A percentile compares a stretch with the other conserved stretches of the same genome.
Conservation (phyloP, 257 asterid species). For the Solanum gracilifrons region DNA sequence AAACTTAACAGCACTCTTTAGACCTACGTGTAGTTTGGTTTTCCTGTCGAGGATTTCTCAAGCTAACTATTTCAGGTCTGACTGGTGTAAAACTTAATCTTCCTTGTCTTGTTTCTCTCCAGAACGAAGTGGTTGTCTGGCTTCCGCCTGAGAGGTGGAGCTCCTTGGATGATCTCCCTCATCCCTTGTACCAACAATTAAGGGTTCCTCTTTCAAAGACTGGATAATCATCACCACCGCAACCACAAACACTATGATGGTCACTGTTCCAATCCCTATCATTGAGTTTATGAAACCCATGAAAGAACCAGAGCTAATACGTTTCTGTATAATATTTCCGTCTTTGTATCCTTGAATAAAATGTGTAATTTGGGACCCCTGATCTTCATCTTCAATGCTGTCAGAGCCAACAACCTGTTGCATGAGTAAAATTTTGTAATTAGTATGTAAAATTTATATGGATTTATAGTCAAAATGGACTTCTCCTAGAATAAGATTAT, state of each 20-base stretch:
- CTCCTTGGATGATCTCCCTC: slow-evolving; percentile 15
- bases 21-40: neutral
- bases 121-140: slow-evolving; percentile 18
- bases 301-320: slow-evolving; percentile 40
- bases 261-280: slow-evolving; percentile 30
- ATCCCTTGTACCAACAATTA: slow-evolving; percentile 9
- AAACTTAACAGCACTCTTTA: neutral
- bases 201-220: slow-evolving; percentile 46
- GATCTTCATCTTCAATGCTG: slow-evolving; percentile 47
- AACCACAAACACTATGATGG: slow-evolving; percentile 28
- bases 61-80: neutral
- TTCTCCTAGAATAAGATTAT: neutral
- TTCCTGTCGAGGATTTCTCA: neutral
- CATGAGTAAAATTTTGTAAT: neutral
- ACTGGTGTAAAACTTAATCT: slow-evolving; percentile 20
- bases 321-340: slow-evolving; percentile 54
- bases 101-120: slow-evolving; percentile 33
- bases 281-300: slow-evolving; percentile 43
- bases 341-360: slow-evolving; percentile 66
- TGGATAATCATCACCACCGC: slow-evolving; percentile 36
- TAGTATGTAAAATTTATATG: neutral
- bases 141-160: slow-evolving; percentile 26
- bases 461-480: neutral
- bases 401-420: slow-evolving; percentile 66
- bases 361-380: slow-evolving; percentile 43